Base-by-base conservation (phyloP, 192 early-diverging fungal genomes). In the Backusella macrospora region DNA sequence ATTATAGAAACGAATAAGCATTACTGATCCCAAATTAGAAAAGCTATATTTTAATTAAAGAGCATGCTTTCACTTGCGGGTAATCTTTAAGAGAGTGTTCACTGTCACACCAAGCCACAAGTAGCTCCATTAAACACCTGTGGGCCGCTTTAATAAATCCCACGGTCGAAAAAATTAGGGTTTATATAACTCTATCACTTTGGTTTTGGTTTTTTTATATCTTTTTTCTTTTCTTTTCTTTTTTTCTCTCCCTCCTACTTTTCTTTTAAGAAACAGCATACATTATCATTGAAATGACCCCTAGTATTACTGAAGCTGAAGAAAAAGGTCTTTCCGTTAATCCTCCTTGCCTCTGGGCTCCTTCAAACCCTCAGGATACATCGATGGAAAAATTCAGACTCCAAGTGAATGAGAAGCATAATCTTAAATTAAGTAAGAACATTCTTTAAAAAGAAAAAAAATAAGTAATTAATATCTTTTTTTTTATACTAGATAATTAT, bases 311-410 rank as follows among this genome's bases (percentile, higher is more conserved):
- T 12, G 52, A 59, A 45, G 44, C 5, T 43, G 10, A 42, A 15
- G 43, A 68, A 68, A 29, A 6, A 7, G 67, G 21, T 2, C 44
- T 43, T 23, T 16, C 71, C 3, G 46, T n/a, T 34, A 77, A 39
- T n/a, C 86, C 86, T 2, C 55, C 52, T 65, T 77, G 81, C 68
- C 81, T 93, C 64, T 95, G 94, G 94, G 77, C 66, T 38, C 92
- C 94, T 29, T 73, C 82, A 26, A 73, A 86, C 68, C 75, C 84
- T 6, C 65, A 83, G 9, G 76, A 82, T 26, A 92, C 90, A 7
- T 79, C 84, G 52, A 93, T 93, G 78, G 83, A 89, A 74, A 86
- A 83, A 82, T 96, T 97, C 82, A 86, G 88, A 65, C 68, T 78
- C 13, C 88, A 85, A 73, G 89, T 96, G 47, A 92, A 98, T 82